Base-by-base conservation (phyloP, 2,329 filamentous ascomycete species). In the Emmonsiellopsis sp. region DNA sequence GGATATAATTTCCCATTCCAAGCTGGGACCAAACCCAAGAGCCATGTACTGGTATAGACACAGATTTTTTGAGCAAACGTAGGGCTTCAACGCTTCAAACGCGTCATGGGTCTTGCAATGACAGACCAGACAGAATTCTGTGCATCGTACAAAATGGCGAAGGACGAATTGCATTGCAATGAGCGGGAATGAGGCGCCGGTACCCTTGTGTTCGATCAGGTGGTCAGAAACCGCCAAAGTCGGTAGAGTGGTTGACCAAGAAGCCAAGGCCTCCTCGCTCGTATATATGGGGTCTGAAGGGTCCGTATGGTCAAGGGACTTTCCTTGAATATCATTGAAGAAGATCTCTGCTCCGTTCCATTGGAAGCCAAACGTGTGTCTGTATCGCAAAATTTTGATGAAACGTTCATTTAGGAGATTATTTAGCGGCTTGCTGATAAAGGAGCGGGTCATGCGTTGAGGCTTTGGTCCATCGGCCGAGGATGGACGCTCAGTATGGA, bases 21-120 rank as follows among this genome's bases (percentile, higher is more conserved):
- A 82, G 61, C 83, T 89, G 1, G 88, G 86, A 0, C 90, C 91
- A 62, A 95, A 85, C 0, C 89, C 89, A n/a, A 94, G 75, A 13
- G 81, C 78, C 77, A 95, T 87, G 70, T 93, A 95, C 64, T 96
- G 91, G 63, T 87, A 95, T 3, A 95, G 73, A 63, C 91, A 96
- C 2, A 96, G 75, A 1, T 78, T 75, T 10, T 81, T 79, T 20
- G 81, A 80, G 69, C 91, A 96, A 44, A 95, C 89, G 56, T 86
- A 89, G 1, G 74, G 74, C 55, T 74, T 76, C 32, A 77, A 53
- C 0, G 74, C 71, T 58, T 76, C 73, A 38, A 92, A 83, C 0
- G 81, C 79, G 2, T 76, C 77, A 1, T 79, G 68, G 37, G 88
- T 78, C 59, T 79, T 84, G 59, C 80, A 79, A 67, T 94, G 87